Evolutionary conservation across 2,329 filamentous ascomycete genomes (phyloP), one percentile per base, ranked within the genome.

Genomic region (Aspergillus fumigatiaffinis): DNA sequence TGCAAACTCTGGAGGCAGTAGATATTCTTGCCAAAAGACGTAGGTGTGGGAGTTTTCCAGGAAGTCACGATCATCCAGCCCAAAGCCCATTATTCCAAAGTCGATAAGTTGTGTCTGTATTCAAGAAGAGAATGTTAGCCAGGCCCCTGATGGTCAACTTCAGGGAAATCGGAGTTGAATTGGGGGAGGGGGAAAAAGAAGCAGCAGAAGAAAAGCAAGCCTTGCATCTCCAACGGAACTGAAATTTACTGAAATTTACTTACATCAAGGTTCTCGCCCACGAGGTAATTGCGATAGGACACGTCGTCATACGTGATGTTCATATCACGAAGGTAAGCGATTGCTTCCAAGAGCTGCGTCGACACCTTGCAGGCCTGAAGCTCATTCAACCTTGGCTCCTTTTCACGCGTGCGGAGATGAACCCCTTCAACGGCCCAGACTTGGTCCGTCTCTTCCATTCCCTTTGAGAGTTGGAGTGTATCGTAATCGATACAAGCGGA

Each of bases 241-340:
- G 21, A 14, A 23, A 25, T 23, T 47, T n/a, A n/a, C 21, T 23
- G 21, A 14, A 23, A 25, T 23, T 47, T 17, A 47, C 44, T 47
- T 47, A 47, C 44, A 3, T 47, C 67, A 4, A 71, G 60, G 21
- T 66, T 44, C 44, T 63, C 57, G 52, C 70, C 67, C 12, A 73
- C 51, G 4, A 71, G n/a, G 42, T 66, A 71, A 55, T 73, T 73
- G 9, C 58, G 51, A 28, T 68, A 56, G 14, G 70, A 71, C 7
- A 73, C 32, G 46, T 73, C 71, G 6, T 56, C 60, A 50, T 73
- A 68, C 14, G 56, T 59, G 17, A 71, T 48, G 20, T 63, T 62
- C 64, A 72, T 63, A 52, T 73, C 67, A 28, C 63, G 64, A 42
- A 73, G 51, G 25, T 71, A 65, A 29, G 60, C 52, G 41, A 70